Conservation (phyloP, 1,139 yeast species). For the Kodamaea fungicola region DNA sequence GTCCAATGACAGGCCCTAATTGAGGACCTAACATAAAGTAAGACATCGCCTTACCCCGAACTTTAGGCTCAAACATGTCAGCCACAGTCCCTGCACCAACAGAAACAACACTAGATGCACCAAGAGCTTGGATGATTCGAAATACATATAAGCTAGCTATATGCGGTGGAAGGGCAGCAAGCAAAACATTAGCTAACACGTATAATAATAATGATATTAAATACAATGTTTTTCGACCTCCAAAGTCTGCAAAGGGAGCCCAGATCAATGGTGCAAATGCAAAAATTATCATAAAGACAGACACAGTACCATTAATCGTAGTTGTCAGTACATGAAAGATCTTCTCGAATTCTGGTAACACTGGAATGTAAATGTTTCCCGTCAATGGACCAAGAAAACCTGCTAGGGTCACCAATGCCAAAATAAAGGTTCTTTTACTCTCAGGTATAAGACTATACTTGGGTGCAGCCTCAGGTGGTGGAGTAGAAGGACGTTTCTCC, state of each 20-base stretch:
- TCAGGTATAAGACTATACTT: slow-evolving; percentile 6
- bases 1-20: slow-evolving; percentile 56
- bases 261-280: slow-evolving; percentile 53
- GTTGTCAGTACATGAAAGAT: slow-evolving; percentile 42
- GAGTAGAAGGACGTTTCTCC: no score
- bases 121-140: slow-evolving; percentile 51
- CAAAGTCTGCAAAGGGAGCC: slow-evolving; percentile 57
- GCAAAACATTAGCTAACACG: slow-evolving; percentile 43
- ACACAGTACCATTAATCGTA: slow-evolving; percentile 55
- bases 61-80: slow-evolving; percentile 45
- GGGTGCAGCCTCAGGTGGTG: neutral
- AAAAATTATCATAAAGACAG: slow-evolving; percentile 56
- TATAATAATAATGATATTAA: slow-evolving; percentile 42
- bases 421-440: slow-evolving; percentile 20
- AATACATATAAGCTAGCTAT: slow-evolving; percentile 42
- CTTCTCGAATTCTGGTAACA: slow-evolving; percentile 44
- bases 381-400: slow-evolving; percentile 60
- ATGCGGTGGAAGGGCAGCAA: slow-evolving; percentile 48
- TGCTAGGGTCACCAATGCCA: slow-evolving; percentile 39
- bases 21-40: slow-evolving; percentile 61
- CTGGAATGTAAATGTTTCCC: slow-evolving; percentile 58
- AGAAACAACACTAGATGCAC: slow-evolving; percentile 52
- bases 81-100: slow-evolving; percentile 58
- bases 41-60: slow-evolving; percentile 50
- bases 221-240: slow-evolving; percentile 54